Evolutionary conservation across 2,329 filamentous ascomycete genomes (phyloP).

Genomic region (Graphium sp.): DNA sequence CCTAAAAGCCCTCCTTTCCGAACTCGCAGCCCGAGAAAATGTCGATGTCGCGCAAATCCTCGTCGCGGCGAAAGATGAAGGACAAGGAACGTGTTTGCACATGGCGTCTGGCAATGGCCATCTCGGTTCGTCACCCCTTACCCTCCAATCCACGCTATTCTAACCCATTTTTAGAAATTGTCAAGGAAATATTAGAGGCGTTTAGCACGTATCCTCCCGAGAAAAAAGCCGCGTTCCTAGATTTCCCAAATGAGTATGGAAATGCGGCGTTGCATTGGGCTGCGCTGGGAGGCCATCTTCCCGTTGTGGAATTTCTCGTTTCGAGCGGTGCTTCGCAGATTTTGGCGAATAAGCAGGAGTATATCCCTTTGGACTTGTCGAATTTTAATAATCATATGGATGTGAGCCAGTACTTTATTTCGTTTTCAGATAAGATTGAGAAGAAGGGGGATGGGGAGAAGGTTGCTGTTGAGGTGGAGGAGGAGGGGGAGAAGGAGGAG

Average conservation of each 20-base stretch:
- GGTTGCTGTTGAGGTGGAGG: slow-evolving; percentile 4
- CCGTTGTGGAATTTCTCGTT: slow-evolving; percentile 61
- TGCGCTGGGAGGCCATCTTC: slow-evolving; percentile 72
- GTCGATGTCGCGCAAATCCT: slow-evolving; percentile 47
- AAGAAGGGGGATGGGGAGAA: slow-evolving; percentile 23
- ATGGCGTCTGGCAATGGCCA: slow-evolving; percentile 90
- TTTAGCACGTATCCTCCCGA: slow-evolving; percentile 20
- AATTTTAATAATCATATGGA: slow-evolving; percentile 51
- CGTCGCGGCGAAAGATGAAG: slow-evolving; percentile 51
- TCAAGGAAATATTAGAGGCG: slow-evolving; percentile 22
- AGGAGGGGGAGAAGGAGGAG: slow-evolving; percentile 1
- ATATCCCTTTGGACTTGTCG: slow-evolving; percentile 62
- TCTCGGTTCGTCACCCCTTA: slow-evolving; percentile 33
- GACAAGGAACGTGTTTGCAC: slow-evolving; percentile 70
- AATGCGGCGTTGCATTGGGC: slow-evolving; percentile 95
- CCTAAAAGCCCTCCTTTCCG: slow-evolving; percentile 39
- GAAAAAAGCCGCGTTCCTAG: slow-evolving; percentile 37
- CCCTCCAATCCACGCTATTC: slow-evolving; percentile 3
- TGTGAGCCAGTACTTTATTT: slow-evolving; percentile 44
- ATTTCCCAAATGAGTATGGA: slow-evolving; percentile 60
- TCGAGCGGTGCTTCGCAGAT: slow-evolving; percentile 62
- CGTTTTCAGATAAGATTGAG: slow-evolving; percentile 29
- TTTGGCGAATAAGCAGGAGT: slow-evolving; percentile 67
- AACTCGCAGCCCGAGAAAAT: slow-evolving; percentile 44
- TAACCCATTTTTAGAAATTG: slow-evolving; percentile 18